Conservation (phyloP, 345 rosid genomes). For the Gynandropsis gynandra region DNA sequence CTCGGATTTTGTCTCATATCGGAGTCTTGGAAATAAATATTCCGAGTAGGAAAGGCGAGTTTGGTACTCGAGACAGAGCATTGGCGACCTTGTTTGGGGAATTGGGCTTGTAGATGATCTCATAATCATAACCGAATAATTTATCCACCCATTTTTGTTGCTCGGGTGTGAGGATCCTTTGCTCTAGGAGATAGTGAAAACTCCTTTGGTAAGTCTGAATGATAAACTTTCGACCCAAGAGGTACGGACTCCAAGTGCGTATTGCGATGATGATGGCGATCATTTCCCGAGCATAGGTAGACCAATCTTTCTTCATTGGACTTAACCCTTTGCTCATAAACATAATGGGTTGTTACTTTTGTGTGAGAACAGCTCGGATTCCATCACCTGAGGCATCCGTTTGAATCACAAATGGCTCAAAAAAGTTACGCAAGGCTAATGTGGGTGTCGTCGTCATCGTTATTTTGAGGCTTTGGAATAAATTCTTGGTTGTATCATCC, state of each 20-base stretch:
- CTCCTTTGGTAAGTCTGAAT: neutral
- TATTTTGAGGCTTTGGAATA: neutral
- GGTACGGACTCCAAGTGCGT: neutral
- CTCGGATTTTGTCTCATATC: neutral
- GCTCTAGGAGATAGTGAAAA: neutral
- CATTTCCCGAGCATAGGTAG: neutral
- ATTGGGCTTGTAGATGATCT: neutral
- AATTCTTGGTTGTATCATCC: neutral
- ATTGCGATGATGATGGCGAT: neutral
- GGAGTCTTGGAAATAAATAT: neutral
- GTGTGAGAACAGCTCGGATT: neutral
- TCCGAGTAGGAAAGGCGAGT: neutral
- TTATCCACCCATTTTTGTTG: neutral
- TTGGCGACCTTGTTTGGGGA: neutral
- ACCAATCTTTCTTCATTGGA: neutral
- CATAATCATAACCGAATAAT: neutral
- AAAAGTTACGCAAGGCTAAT: neutral
- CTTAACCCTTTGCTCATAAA: neutral
- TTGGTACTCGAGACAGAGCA: too few relatives aligned
- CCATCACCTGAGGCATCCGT: neutral
- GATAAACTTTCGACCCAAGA: neutral
- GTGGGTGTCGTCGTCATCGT: neutral
- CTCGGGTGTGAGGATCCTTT: neutral
- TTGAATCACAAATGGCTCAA: too few relatives aligned
- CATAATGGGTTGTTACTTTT: neutral